Evolutionary conservation across 768 basidiomycete genomes (phyloP).

Genomic region (Asterophora lycoperdoides): DNA sequence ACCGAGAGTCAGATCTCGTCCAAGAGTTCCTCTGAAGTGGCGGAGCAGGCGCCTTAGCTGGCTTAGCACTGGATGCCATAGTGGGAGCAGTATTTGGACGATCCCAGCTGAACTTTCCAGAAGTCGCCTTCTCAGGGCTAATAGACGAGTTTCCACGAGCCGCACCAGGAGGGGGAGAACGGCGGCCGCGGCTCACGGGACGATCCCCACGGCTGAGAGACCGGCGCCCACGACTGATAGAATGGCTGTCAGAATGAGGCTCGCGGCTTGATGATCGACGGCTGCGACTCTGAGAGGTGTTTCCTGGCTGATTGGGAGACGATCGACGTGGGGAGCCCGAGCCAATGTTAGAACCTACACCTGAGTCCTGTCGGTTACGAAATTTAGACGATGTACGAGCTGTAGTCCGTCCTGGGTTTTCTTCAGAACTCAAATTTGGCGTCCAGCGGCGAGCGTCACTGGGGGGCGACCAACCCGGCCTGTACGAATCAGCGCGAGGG

Average conservation of each 20-base stretch:
- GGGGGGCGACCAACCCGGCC: slow-evolving; percentile 36
- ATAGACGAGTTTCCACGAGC: slow-evolving; percentile 1
- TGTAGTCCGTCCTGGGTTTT: slow-evolving; percentile 15
- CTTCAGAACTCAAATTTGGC: slow-evolving; percentile 7
- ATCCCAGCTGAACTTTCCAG: slow-evolving; percentile 15
- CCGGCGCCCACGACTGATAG: slow-evolving; percentile 16
- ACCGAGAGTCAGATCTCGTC: slow-evolving; percentile 50
- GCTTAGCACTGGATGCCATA: slow-evolving; percentile 1
- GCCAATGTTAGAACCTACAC: slow-evolving; percentile 27
- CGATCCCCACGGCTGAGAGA: slow-evolving; percentile 3
- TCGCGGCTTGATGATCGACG: slow-evolving; percentile 14
- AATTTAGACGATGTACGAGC: slow-evolving; percentile 19
- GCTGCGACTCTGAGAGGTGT: slow-evolving; percentile 15
- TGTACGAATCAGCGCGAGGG: slow-evolving; percentile 44
- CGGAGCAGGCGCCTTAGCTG: slow-evolving; percentile 19
- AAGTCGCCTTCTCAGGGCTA: slow-evolving; percentile 7
- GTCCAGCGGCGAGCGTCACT: slow-evolving; percentile 4
- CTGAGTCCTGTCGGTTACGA: slow-evolving; percentile 19
- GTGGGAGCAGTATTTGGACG: slow-evolving; percentile 10
- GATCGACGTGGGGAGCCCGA: slow-evolving; percentile 26
- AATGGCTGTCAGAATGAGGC: slow-evolving; percentile 13
- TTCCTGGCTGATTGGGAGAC: slow-evolving; percentile 15
- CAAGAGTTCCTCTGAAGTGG: slow-evolving; percentile 29
- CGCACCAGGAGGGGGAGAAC: slow-evolving; percentile 1
- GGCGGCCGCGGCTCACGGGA: slow-evolving; percentile 13